Percentiles rank a stretch among this genome's conserved stretches.
Evolutionary conservation across 2,329 filamentous ascomycete species (phyloP).

Genomic region (Cryphonectria naterciae): DNA sequence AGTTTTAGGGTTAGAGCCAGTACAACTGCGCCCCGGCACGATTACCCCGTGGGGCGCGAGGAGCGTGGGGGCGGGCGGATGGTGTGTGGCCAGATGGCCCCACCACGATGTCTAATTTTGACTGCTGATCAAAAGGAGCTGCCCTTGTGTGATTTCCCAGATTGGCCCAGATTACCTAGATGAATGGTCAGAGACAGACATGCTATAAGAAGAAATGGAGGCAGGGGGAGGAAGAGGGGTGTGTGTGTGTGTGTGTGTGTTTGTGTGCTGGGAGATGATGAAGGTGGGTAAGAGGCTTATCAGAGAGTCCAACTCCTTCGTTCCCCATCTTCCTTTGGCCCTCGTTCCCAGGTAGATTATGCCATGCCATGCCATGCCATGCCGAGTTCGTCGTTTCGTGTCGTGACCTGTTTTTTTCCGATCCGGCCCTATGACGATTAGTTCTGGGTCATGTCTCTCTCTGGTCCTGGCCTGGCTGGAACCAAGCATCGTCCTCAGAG

Average conservation of each 20-base stretch:
- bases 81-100: neutral
- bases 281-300: slow-evolving; percentile 9
- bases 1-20: neutral
- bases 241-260: too few species aligned
- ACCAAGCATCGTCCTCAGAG: neutral
- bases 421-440: neutral
- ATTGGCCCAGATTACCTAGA: neutral
- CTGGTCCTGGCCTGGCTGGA: neutral
- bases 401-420: neutral
- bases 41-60: slow-evolving; percentile 7
- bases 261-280: neutral
- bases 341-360: neutral
- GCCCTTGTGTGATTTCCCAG: neutral
- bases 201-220: neutral
- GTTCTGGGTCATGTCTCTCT: neutral
- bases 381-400: neutral
- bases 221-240: too few species aligned
- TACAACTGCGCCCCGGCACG: neutral
- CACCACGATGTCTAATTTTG: neutral
- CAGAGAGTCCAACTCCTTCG: slow-evolving; percentile 6
- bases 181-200: neutral
- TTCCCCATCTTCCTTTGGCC: neutral
- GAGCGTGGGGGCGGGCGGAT: slow-evolving; percentile 2
- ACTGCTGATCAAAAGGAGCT: neutral
- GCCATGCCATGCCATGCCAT: neutral